These are phyloP conservation scores for Lentinula raphanica DNA, from an alignment of 768 basidiomycete genomes.

Conservation along the genomic window DNA sequence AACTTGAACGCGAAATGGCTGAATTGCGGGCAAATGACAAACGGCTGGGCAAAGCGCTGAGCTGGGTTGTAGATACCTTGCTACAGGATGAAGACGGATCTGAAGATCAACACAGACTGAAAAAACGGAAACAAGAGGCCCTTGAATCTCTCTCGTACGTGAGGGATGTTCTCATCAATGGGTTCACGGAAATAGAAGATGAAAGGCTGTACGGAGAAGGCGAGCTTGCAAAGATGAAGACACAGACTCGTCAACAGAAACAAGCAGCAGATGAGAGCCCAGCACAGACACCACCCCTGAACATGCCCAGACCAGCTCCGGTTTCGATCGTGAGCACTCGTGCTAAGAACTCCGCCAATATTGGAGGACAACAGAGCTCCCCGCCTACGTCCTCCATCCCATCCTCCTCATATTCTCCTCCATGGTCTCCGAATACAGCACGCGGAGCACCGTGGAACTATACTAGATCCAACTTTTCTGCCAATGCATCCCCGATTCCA, in stretches of 20 bases:
- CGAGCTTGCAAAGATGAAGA: constrained; percentile 34
- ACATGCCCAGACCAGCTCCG: constrained; percentile 26
- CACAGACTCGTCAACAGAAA: constrained; percentile 17
- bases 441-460: constrained; percentile 51
- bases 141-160: constrained; percentile 75
- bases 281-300: constrained; percentile 14
- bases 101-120: constrained; percentile 32
- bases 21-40: constrained; percentile 54
- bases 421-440: constrained; percentile 13
- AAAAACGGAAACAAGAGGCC: constrained; percentile 53
- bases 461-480: constrained; percentile 46
- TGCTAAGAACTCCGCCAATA: constrained; percentile 6
- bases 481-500: constrained; percentile 23
- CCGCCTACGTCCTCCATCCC: constrained; percentile 11
- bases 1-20: constrained; percentile 60
- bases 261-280: constrained; percentile 8
- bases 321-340: constrained; percentile 35
- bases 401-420: constrained; percentile 9
- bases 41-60: constrained; percentile 61
- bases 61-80: constrained; percentile 71
- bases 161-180: constrained; percentile 63
- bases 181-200: constrained; percentile 53
- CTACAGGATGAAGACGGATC: constrained; percentile 48
- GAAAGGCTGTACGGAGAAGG: constrained; percentile 58
- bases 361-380: not conserved